These are phyloP conservation scores for Krasilnikovozyma curviuscula DNA, from an alignment of 768 basidiomycete genomes.

Conservation along the genomic window DNA sequence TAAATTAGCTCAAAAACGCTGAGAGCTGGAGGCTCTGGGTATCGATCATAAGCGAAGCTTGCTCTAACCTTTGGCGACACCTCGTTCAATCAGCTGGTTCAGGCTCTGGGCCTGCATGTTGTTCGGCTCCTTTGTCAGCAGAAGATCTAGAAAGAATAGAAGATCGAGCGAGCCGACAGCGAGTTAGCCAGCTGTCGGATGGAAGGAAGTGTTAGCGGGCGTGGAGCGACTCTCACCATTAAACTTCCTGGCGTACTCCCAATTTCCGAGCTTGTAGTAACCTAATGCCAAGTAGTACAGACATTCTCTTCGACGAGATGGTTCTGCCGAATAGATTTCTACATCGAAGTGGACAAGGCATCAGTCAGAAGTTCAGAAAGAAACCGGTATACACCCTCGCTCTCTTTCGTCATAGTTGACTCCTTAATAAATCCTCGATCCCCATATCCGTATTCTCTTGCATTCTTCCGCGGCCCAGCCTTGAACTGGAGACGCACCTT, in stretches of 20 bases:
- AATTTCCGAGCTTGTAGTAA: conserved; percentile 91
- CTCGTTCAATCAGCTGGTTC: conserved; percentile 62
- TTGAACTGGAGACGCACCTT: conserved; percentile 56
- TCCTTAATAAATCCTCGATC: too few relatives aligned
- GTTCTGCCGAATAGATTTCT: conserved; percentile 86
- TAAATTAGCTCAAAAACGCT: neutral
- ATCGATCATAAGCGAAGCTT: neutral
- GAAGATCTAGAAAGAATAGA: conserved; percentile 36
- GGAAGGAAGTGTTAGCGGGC: neutral
- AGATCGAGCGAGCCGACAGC: neutral
- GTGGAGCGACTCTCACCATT: conserved; percentile 47
- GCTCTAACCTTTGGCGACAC: conserved; percentile 55
- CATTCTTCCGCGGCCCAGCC: too few relatives aligned
- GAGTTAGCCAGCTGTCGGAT: neutral
- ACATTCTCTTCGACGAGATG: conserved; percentile 74
- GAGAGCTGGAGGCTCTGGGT: too few relatives aligned
- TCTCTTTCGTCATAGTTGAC: neutral
- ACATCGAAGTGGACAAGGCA: too few relatives aligned
- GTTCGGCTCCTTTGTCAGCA: conserved; percentile 76
- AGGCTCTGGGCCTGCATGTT: conserved; percentile 87
- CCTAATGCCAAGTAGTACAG: conserved; percentile 91
- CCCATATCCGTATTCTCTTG: too few relatives aligned
- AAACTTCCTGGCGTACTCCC: conserved; percentile 74
- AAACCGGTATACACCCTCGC: neutral
- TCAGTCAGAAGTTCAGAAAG: too few relatives aligned